Evolutionary conservation across 495 filamentous ascomycete genomes (phyloP).

Genomic region (Hyaloscypha variabilis): DNA sequence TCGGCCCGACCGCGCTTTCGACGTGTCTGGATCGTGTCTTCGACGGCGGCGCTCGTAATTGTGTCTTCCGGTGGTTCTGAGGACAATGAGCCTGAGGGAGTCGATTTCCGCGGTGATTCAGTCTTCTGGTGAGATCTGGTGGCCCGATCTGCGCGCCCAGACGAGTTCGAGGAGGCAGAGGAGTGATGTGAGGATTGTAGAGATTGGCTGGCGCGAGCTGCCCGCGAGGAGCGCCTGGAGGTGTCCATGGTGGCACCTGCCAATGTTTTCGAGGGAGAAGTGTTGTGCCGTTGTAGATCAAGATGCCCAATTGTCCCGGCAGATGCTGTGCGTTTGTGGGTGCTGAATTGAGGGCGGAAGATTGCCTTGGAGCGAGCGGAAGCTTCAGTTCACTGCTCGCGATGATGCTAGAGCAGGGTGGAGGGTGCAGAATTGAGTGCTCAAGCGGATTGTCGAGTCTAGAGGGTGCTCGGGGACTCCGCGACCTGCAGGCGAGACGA

Average conservation of each 20-base stretch:
- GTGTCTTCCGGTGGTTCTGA: conserved; percentile 80
- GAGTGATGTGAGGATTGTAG: conserved; percentile 72
- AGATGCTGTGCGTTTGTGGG: conserved; percentile 5
- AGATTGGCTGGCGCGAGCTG: conserved; percentile 74
- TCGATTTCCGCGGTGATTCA: conserved; percentile 71
- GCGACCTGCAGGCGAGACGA: conserved; percentile 19
- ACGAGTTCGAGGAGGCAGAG: conserved; percentile 70
- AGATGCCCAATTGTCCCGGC: background rate
- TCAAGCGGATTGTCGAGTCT: conserved; percentile 20
- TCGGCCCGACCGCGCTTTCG: conserved; percentile 70
- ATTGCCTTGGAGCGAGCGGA: conserved; percentile 1
- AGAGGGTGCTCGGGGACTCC: conserved; percentile 12
- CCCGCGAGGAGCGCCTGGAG: conserved; percentile 89
- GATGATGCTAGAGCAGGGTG: background rate
- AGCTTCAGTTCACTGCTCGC: conserved; percentile 22
- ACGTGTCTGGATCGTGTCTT: conserved; percentile 69
- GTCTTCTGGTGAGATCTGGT: conserved; percentile 73
- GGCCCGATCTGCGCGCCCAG: conserved; percentile 66
- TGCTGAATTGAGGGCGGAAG: conserved; percentile 15
- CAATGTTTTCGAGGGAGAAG: background rate
- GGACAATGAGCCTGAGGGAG: conserved; percentile 68
- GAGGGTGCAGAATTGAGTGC: conserved; percentile 5
- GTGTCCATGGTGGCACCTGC: conserved; percentile 36
- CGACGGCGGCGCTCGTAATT: conserved; percentile 46
- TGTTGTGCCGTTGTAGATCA: background rate